These are phyloP conservation scores for Ganoderma multipileum DNA, from an alignment of 1,284 basidiomycete genomes.

Conservation along the genomic window DNA sequence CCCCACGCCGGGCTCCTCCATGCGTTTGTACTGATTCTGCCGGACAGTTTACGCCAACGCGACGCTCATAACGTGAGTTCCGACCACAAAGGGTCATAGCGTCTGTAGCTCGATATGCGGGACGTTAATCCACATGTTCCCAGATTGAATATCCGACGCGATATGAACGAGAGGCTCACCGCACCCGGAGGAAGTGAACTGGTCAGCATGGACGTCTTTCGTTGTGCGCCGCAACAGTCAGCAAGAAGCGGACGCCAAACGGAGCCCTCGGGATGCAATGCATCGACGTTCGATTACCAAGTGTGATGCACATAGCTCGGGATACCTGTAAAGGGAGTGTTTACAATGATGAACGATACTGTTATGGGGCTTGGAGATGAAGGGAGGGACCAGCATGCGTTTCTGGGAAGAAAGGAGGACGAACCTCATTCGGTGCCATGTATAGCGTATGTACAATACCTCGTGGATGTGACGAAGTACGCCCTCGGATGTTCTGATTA, in stretches of 20 bases:
- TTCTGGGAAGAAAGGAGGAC: too few relatives aligned
- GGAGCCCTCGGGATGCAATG: background rate
- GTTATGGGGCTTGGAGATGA: too few relatives aligned
- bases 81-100: too few relatives aligned
- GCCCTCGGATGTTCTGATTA: too few relatives aligned
- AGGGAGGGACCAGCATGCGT: too few relatives aligned
- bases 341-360: background rate
- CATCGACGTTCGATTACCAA: background rate
- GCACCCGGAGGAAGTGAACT: background rate
- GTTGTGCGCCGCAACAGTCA: background rate
- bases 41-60: constrained; percentile 2
- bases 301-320: background rate
- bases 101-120: background rate
- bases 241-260: background rate
- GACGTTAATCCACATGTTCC: background rate
- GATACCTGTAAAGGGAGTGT: too few relatives aligned
- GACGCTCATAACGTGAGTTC: constrained; percentile 1
- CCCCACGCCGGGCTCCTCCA: background rate
- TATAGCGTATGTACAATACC: too few relatives aligned
- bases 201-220: background rate
- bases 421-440: too few relatives aligned
- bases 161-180: background rate
- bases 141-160: background rate
- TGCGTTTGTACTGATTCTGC: background rate
- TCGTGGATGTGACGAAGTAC: too few relatives aligned